These are phyloP conservation scores for Ustanciosporium gigantosporum DNA, from an alignment of 1,284 basidiomycete genomes.

Conservation along the genomic window DNA sequence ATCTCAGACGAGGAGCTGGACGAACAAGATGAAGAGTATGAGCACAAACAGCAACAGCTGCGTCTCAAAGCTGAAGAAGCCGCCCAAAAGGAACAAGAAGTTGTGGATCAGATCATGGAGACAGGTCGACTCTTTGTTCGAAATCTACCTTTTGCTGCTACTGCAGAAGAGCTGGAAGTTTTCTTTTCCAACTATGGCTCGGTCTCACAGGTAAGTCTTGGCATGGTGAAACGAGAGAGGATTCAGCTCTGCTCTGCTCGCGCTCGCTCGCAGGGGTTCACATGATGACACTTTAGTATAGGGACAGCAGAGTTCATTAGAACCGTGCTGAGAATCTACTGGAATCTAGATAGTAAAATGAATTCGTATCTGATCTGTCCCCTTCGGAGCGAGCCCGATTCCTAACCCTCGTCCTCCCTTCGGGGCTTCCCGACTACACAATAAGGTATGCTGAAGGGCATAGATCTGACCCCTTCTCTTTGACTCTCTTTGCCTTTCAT, in stretches of 20 bases:
- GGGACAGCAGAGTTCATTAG: conserved; percentile 54
- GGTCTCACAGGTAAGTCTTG: conserved; percentile 64
- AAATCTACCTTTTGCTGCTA: conserved; percentile 84
- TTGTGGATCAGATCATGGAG: conserved; percentile 69
- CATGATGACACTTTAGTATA: conserved; percentile 57
- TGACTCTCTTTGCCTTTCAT: not conserved
- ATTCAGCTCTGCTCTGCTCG: not conserved
- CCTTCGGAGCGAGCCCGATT: too few species aligned
- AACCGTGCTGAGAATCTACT: conserved; percentile 52
- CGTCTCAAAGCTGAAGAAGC: conserved; percentile 33
- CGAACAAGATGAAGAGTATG: conserved; percentile 15
- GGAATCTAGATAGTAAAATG: conserved; percentile 60
- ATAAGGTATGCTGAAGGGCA: not conserved
- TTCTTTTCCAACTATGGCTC: conserved; percentile 75
- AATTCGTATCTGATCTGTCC: conserved; percentile 24
- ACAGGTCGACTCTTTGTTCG: conserved; percentile 86
- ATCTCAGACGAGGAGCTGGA: conserved; percentile 10
- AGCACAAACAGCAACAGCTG: conserved; percentile 23
- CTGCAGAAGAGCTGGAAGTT: conserved; percentile 72
- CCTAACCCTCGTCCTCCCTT: too few species aligned
- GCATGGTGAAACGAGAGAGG: not conserved
- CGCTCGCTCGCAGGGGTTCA: not conserved
- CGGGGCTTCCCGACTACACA: too few species aligned
- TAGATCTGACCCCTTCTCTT: not conserved
- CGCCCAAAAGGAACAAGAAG: conserved; percentile 57